Evolutionary conservation across 208 protist genomes (phyloP).

Genomic region (Naegleria fowleri): DNA sequence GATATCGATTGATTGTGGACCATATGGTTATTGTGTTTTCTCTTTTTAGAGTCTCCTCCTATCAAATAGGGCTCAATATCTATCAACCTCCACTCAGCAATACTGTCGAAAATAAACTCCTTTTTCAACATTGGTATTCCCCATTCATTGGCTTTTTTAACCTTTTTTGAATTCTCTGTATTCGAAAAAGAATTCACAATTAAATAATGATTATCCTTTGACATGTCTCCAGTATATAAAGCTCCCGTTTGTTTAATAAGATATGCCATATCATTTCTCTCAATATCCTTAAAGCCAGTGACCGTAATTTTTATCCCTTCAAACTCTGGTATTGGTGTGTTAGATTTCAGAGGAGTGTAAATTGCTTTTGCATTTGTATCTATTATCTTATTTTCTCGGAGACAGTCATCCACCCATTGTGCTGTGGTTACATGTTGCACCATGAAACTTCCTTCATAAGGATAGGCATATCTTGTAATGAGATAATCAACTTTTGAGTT

Average conservation of each 20-base stretch:
- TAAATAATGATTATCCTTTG: constrained; percentile 2
- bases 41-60: background rate
- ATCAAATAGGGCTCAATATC: background rate
- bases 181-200: background rate
- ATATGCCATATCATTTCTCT: background rate
- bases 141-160: background rate
- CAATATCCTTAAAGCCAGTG: background rate
- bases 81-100: background rate
- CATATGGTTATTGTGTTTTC: background rate
- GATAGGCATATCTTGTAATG: background rate
- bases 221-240: background rate
- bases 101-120: background rate
- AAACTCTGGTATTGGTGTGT: background rate
- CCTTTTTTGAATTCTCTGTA: background rate
- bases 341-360: background rate
- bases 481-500: background rate
- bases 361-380: background rate
- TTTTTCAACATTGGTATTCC: background rate
- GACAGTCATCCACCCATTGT: background rate
- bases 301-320: background rate
- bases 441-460: background rate
- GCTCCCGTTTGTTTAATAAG: background rate
- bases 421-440: background rate
- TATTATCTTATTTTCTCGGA: background rate
- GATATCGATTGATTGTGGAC: background rate